Evolutionary conservation across 352 stramenopile species (phyloP), one percentile per base, ranked within the genome.

Genomic region (Globisporangium ultimum): DNA sequence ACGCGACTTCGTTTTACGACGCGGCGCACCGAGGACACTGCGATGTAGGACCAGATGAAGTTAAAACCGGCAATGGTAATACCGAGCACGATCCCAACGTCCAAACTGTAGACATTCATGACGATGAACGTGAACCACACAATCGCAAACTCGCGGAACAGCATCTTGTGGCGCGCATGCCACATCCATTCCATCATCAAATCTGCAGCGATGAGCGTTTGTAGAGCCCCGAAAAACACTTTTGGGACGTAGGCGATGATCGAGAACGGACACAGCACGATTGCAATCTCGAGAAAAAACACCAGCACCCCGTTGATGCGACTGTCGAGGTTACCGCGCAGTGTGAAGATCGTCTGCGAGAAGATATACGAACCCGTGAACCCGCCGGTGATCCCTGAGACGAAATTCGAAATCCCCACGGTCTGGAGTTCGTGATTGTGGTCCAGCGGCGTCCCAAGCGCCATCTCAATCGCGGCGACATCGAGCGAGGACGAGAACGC

Each of bases 341-440:
- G 70, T 41, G 87, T 92, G 66, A 95, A 94, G 55, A 95, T 94
- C 41, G 95, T 99, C 80, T 99, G 97, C 22, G 88, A 98, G 71
- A 99, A 99, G 65, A 99, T 99, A 73, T 99, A 99, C 22, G 85
- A 98, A 7, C 97, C 97, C 6, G 97, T 99, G 68, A 99, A 99
- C 42, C 97, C 97, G 18, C 97, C 97, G 0, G 87, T 90, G 40
- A 99, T 51, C 6, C 97, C 97, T 24, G 89, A 98, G 14, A 99
- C 66, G 17, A 99, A 73, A 75, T 99, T 99, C 47, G 88, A 98
- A 22, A 98, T 76, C 1, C 97, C 97, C 8, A 99, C 96, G 28
- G 92, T 98, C 56, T 95, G 84, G 15, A 97, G 72, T 52, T 99
- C 97, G 63, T 95, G 75, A 74, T 99, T 98, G 80, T 98, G 97